These are phyloP conservation scores for Colletotrichum ledebouriae DNA, from an alignment of 2,329 filamentous ascomycete species.

Conservation along the genomic window DNA sequence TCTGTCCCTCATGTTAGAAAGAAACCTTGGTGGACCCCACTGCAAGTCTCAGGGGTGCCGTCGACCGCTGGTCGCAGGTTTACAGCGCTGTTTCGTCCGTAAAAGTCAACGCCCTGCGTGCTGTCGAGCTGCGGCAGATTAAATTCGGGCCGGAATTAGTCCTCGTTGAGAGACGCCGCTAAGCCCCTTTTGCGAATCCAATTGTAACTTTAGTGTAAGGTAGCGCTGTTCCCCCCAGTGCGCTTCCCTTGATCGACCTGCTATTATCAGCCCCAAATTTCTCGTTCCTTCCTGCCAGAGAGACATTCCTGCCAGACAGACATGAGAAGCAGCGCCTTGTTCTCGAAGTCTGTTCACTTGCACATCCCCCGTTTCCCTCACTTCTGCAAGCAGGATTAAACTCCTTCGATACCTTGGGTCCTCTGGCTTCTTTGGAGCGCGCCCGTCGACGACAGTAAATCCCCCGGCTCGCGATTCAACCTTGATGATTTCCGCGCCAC, in stretches of 20 bases:
- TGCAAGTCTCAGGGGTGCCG: slow-evolving; percentile 34
- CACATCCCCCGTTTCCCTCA: background rate
- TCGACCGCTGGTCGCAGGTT: slow-evolving; percentile 20
- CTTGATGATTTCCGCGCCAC: slow-evolving; percentile 42
- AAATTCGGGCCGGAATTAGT: slow-evolving; percentile 37
- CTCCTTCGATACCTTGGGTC: slow-evolving; percentile 11
- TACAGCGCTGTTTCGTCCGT: slow-evolving; percentile 33
- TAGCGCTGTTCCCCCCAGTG: slow-evolving; percentile 39
- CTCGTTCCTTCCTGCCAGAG: slow-evolving; percentile 35
- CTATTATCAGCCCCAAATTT: slow-evolving; percentile 36
- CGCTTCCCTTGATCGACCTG: slow-evolving; percentile 39
- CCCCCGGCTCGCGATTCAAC: slow-evolving; percentile 18
- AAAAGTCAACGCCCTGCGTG: slow-evolving; percentile 27
- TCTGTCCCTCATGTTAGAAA: too few relatives aligned
- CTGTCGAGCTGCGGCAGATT: slow-evolving; percentile 16
- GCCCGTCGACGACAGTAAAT: slow-evolving; percentile 22
- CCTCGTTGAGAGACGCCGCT: slow-evolving; percentile 32
- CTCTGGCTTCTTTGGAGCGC: slow-evolving; percentile 7
- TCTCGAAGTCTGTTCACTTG: slow-evolving; percentile 22
- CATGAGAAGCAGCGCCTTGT: slow-evolving; percentile 23
- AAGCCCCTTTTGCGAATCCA: slow-evolving; percentile 38
- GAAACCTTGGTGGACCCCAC: slow-evolving; percentile 28
- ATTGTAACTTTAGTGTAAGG: slow-evolving; percentile 36
- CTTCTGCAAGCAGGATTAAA: background rate
- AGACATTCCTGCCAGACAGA: slow-evolving; percentile 33